These are phyloP conservation scores for Dothideomycetes sp. DNA, from an alignment of 2,329 filamentous ascomycete genomes.

Conservation along the genomic window DNA sequence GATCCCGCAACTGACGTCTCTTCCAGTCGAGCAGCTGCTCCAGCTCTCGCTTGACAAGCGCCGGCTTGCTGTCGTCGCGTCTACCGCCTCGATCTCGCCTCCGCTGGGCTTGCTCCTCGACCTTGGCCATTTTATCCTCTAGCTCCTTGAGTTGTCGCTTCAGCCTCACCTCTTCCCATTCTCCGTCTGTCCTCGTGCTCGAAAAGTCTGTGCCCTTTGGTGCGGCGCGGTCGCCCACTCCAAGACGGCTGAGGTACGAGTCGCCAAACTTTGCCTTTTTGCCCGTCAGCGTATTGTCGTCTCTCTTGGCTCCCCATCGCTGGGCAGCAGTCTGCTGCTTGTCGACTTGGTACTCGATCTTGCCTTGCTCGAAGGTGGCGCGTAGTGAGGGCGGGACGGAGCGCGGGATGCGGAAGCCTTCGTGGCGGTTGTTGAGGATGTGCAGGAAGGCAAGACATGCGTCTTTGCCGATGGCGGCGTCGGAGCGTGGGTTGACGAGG, in stretches of 20 bases:
- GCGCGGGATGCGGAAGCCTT: slow-evolving; percentile 87
- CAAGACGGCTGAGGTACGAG: slow-evolving; percentile 84
- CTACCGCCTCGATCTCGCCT: slow-evolving; percentile 34
- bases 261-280: slow-evolving; percentile 97
- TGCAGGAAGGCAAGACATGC: slow-evolving; percentile 90
- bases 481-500: slow-evolving; percentile 83
- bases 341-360: slow-evolving; percentile 93
- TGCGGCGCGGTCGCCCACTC: slow-evolving; percentile 60
- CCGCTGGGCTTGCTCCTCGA: slow-evolving; percentile 56
- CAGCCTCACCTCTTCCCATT: slow-evolving; percentile 94
- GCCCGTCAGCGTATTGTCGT: slow-evolving; percentile 72
- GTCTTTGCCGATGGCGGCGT: slow-evolving; percentile 81
- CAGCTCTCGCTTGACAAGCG: slow-evolving; percentile 84
- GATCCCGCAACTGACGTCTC: slow-evolving; percentile 61
- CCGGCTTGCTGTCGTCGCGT: slow-evolving; percentile 69
- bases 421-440: slow-evolving; percentile 90
- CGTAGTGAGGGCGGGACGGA: slow-evolving; percentile 85
- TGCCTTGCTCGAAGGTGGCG: slow-evolving; percentile 83
- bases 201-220: slow-evolving; percentile 84
- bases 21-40: slow-evolving; percentile 95
- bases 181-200: slow-evolving; percentile 69
- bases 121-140: slow-evolving; percentile 74
- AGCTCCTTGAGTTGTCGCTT: slow-evolving; percentile 87
- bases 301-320: slow-evolving; percentile 59
- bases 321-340: slow-evolving; percentile 52